These are phyloP conservation scores for Halteria grandinella DNA, from an alignment of 73 alveolate genomes.

Conservation along the genomic window DNA sequence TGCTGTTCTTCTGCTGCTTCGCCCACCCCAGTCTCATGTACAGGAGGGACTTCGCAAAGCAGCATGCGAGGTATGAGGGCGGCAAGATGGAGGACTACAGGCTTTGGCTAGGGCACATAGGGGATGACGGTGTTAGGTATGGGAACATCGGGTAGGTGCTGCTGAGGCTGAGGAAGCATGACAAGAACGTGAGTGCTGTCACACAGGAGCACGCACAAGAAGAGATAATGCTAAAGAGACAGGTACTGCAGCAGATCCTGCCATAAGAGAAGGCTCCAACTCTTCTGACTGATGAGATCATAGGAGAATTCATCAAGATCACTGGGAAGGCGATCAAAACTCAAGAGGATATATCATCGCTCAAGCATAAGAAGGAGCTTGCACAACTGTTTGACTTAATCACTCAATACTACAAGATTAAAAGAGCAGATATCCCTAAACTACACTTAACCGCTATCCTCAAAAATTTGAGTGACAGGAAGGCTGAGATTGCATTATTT, in stretches of 20 bases:
- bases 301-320: conserved; percentile 22
- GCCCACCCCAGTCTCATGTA: conserved; percentile 71
- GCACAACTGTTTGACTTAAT: conserved; percentile 17
- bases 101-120: conserved; percentile 35
- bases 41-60: conserved; percentile 15
- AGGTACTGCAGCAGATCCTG: too few relatives aligned
- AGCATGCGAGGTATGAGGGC: background rate
- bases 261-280: too few relatives aligned
- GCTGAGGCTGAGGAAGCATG: conserved; percentile 39
- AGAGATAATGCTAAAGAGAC: too few relatives aligned
- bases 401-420: background rate
- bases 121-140: background rate
- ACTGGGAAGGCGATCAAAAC: conserved; percentile 46
- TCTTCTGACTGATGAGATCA: too few relatives aligned
- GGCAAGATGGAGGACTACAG: conserved; percentile 40
- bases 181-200: too few relatives aligned
- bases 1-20: conserved; percentile 62
- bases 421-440: background rate
- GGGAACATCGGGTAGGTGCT: conserved; percentile 29
- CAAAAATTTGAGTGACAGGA: conserved; percentile 33
- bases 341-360: background rate
- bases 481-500: conserved; percentile 13
- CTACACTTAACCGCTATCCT: background rate
- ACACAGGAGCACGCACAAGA: too few relatives aligned
- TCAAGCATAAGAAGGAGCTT: conserved; percentile 11